phyloP scores from a whole-genome alignment of 495 filamentous ascomycete genomes.

The Talaromyces nanjingensis region DNA sequence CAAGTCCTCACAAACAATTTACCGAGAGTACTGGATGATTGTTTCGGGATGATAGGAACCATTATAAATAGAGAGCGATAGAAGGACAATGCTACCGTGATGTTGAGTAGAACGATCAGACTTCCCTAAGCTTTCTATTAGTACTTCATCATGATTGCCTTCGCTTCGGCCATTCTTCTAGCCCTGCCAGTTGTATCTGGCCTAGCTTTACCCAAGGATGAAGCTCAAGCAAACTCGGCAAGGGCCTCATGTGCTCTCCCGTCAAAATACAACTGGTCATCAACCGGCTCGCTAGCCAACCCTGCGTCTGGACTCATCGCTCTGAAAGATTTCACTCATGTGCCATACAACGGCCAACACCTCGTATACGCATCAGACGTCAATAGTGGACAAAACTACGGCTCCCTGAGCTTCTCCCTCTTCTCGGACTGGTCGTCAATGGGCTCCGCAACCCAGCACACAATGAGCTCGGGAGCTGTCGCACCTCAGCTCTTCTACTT shows the following conservation, averaged over 20 bases:
- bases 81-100: background rate
- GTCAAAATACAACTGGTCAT: slow-evolving; percentile 48
- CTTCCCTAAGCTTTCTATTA: background rate
- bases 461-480: slow-evolving; percentile 42
- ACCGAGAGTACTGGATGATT: too few species aligned
- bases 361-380: slow-evolving; percentile 46
- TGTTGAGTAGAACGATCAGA: background rate
- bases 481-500: slow-evolving; percentile 59
- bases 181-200: background rate
- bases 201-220: background rate
- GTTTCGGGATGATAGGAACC: too few species aligned
- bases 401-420: slow-evolving; percentile 50
- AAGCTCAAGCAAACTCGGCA: background rate
- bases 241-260: slow-evolving; percentile 39
- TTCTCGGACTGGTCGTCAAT: slow-evolving; percentile 50
- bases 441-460: slow-evolving; percentile 44
- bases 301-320: slow-evolving; percentile 45
- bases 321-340: slow-evolving; percentile 53
- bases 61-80: background rate
- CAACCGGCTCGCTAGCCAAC: slow-evolving; percentile 35
- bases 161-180: background rate
- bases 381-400: slow-evolving; percentile 32
- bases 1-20: background rate
- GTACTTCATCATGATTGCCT: background rate
- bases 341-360: slow-evolving; percentile 46